These are phyloP conservation scores for Triticum timopheevii DNA, from an alignment of 176 grass and related monocot genomes.

Conservation along the genomic window DNA sequence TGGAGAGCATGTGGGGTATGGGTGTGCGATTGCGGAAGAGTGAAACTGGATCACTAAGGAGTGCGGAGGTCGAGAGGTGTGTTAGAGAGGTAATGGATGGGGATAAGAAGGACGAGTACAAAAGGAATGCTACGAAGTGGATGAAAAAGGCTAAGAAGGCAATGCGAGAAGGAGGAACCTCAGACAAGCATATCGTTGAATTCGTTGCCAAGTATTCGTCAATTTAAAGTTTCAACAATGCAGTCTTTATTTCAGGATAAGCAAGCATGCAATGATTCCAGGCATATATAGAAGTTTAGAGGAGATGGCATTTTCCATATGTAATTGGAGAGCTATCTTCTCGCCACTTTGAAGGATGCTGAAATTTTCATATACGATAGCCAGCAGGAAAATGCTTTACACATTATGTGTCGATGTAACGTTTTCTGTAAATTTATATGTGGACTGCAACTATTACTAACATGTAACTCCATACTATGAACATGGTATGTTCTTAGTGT, in stretches of 20 bases:
- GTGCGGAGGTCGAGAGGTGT: conserved; percentile 1
- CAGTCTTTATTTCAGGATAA: not conserved
- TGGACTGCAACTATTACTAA: too few species aligned
- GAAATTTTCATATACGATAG: too few species aligned
- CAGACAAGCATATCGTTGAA: not conserved
- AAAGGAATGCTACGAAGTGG: not conserved
- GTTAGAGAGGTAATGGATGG: not conserved
- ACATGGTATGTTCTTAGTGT: too few species aligned
- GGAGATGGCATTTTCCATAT: too few species aligned
- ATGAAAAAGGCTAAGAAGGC: not conserved
- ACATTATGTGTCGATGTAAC: too few species aligned
- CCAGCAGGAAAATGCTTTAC: too few species aligned
- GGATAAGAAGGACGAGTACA: not conserved
- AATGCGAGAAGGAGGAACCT: not conserved
- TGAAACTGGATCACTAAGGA: not conserved
- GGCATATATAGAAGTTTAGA: too few species aligned
- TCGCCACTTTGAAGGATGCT: too few species aligned
- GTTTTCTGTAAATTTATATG: too few species aligned
- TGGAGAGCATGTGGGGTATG: conserved; percentile 45
- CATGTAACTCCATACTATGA: too few species aligned
- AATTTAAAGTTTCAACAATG: not conserved
- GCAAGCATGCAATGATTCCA: not conserved
- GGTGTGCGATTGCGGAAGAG: conserved; percentile 26
- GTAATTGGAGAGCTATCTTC: too few species aligned
- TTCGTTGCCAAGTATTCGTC: not conserved